These are phyloP conservation scores for Umbelopsis ramanniana DNA, from an alignment of 192 early-diverging fungal species.

Conservation along the genomic window DNA sequence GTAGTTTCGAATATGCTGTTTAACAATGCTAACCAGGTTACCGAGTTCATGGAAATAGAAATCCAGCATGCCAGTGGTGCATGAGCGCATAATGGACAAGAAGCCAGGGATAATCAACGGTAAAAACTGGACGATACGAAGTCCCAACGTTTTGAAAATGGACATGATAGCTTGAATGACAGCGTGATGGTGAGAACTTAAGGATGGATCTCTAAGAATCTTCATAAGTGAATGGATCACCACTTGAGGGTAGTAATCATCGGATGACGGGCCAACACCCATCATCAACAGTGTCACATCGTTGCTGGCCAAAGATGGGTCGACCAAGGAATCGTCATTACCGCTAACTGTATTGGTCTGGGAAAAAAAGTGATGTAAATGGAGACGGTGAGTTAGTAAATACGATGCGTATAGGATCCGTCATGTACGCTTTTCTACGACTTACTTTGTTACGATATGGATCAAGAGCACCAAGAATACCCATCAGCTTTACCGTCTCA, in stretches of 20 bases:
- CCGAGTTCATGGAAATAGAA: conserved; percentile 92
- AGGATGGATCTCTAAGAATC: conserved; percentile 81
- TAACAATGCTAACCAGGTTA: conserved; percentile 79
- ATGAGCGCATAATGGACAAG: conserved; percentile 82
- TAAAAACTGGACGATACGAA: conserved; percentile 90
- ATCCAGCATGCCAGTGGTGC: conserved; percentile 78
- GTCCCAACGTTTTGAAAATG: conserved; percentile 87
- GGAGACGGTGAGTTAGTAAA: neutral
- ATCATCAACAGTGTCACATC: conserved; percentile 62
- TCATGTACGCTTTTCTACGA: neutral
- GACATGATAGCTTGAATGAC: conserved; percentile 92
- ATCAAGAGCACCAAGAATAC: conserved; percentile 94
- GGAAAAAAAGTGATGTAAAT: neutral
- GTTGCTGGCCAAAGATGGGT: conserved; percentile 54
- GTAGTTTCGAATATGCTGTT: conserved; percentile 89
- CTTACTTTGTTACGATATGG: conserved; percentile 76
- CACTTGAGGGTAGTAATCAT: conserved; percentile 92
- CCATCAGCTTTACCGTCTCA: conserved; percentile 89
- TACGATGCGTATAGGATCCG: neutral
- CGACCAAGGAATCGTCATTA: conserved; percentile 52
- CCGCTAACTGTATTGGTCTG: conserved; percentile 53
- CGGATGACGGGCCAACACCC: conserved; percentile 78
- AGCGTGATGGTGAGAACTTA: conserved; percentile 81
- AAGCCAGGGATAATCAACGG: conserved; percentile 93
- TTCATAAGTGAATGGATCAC: conserved; percentile 87